Percentiles rank a stretch among this genome's conserved stretches.
Conservation (phyloP, 345 rosid species). For the Eutrema japonicum region DNA sequence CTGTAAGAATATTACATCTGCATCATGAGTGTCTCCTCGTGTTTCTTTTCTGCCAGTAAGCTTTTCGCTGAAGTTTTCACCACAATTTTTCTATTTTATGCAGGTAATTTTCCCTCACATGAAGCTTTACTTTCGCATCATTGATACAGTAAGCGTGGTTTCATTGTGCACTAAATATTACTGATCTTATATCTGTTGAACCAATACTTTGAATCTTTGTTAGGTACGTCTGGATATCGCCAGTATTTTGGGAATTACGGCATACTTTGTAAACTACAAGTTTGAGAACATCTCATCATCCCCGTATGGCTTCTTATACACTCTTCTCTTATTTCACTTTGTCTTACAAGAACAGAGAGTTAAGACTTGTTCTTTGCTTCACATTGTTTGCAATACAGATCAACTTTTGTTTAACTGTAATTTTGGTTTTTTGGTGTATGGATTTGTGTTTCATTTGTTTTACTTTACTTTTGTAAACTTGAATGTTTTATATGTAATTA, state of each 20-base stretch:
- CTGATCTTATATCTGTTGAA: slow-evolving; percentile 22
- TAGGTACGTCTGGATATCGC: slow-evolving; percentile 91
- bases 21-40: slow-evolving; percentile 11
- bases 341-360: slow-evolving; percentile 12
- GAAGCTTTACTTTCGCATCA: slow-evolving; percentile 91
- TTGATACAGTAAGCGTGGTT: slow-evolving; percentile 77
- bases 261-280: slow-evolving; percentile 90
- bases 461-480: too few species aligned
- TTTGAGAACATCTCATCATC: slow-evolving; percentile 83
- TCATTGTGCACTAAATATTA: slow-evolving; percentile 2
- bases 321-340: background rate
- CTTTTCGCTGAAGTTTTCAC: slow-evolving; percentile 30
- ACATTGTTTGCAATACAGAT: slow-evolving; percentile 51
- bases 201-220: slow-evolving; percentile 40
- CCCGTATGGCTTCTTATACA: slow-evolving; percentile 58
- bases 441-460: too few species aligned
- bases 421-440: too few species aligned
- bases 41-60: slow-evolving; percentile 15
- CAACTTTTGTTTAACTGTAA: slow-evolving; percentile 45
- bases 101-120: slow-evolving; percentile 95
- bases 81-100: slow-evolving; percentile 35
- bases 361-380: slow-evolving; percentile 12
- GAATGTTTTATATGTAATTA: too few species aligned
- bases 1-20: slow-evolving; percentile 54
- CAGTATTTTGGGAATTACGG: slow-evolving; percentile 82